These are phyloP conservation scores for Hibiscus mutabilis DNA, from an alignment of 345 rosid genomes.

Conservation along the genomic window DNA sequence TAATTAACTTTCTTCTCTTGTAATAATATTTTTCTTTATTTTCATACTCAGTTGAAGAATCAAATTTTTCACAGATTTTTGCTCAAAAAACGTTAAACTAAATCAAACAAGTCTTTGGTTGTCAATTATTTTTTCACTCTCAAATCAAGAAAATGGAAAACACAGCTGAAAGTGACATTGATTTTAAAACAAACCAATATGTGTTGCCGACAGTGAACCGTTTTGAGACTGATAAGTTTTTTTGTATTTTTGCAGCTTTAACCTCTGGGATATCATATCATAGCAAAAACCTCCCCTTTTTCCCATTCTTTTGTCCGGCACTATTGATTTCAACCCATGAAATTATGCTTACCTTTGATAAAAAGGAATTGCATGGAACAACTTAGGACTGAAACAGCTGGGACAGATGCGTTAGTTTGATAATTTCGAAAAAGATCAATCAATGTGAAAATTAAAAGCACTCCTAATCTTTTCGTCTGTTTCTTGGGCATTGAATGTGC, in stretches of 20 bases:
- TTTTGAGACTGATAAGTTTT: slow-evolving; percentile 8
- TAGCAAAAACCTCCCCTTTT: background rate
- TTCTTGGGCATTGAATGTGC: no score
- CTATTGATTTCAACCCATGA: background rate
- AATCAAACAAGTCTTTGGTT: background rate
- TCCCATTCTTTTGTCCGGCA: background rate
- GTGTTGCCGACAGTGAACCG: slow-evolving; percentile 22
- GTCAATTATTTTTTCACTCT: background rate
- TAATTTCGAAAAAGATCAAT: no score
- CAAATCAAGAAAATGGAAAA: slow-evolving; percentile 13
- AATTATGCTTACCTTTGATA: background rate
- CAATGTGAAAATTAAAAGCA: no score
- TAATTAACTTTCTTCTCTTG: no score
- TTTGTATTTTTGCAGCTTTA: slow-evolving; percentile 15
- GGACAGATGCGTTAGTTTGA: no score
- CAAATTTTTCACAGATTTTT: background rate
- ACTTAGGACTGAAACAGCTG: no score
- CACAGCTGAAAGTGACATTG: slow-evolving; percentile 32
- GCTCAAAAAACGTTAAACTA: background rate
- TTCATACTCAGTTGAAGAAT: no score
- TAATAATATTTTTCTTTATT: no score
- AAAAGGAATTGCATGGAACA: slow-evolving; percentile 11
- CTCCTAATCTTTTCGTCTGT: no score
- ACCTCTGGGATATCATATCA: slow-evolving; percentile 25
- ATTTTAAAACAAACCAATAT: no score